These are phyloP conservation scores for Fusarium brachygibbosum DNA, from an alignment of 2,329 filamentous ascomycete genomes.

Conservation along the genomic window DNA sequence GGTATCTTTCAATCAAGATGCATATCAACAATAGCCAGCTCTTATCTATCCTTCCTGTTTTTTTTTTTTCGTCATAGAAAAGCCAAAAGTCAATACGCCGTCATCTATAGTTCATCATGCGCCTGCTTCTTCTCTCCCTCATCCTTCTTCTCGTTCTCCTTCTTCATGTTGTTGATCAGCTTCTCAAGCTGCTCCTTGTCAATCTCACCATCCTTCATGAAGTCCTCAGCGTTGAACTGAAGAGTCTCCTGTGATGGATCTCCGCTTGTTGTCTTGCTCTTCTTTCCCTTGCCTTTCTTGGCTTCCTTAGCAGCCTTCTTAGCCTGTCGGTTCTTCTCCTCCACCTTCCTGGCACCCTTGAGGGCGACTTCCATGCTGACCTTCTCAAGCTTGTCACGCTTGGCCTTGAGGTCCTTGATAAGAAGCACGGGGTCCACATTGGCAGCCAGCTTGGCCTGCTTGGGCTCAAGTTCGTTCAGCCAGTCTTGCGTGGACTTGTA, in stretches of 20 bases:
- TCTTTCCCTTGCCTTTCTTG: conserved; percentile 59
- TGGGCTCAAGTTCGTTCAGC: conserved; percentile 78
- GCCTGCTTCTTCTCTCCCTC: conserved; percentile 45
- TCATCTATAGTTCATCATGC: conserved; percentile 56
- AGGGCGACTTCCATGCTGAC: conserved; percentile 77
- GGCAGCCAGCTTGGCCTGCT: conserved; percentile 77
- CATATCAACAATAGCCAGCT: conserved; percentile 29
- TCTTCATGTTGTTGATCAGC: conserved; percentile 47
- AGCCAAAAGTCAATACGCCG: conserved; percentile 29
- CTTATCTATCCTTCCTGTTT: conserved; percentile 29
- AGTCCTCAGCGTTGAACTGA: conserved; percentile 62
- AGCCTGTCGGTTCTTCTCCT: conserved; percentile 61
- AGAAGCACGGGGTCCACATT: conserved; percentile 82
- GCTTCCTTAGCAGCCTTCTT: conserved; percentile 61
- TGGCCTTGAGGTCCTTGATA: conserved; percentile 77
- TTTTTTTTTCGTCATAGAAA: conserved; percentile 28
- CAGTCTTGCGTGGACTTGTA: conserved; percentile 76
- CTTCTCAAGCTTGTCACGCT: conserved; percentile 79
- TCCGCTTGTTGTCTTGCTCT: conserved; percentile 55
- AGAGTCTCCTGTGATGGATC: conserved; percentile 57
- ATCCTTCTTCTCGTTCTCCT: conserved; percentile 39
- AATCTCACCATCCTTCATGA: conserved; percentile 55
- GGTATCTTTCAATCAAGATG: conserved; percentile 41
- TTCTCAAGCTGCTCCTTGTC: conserved; percentile 48
- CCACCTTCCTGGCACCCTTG: conserved; percentile 73